Conservation (phyloP, 2,329 filamentous ascomycete species). For the Phialophora tarda region DNA sequence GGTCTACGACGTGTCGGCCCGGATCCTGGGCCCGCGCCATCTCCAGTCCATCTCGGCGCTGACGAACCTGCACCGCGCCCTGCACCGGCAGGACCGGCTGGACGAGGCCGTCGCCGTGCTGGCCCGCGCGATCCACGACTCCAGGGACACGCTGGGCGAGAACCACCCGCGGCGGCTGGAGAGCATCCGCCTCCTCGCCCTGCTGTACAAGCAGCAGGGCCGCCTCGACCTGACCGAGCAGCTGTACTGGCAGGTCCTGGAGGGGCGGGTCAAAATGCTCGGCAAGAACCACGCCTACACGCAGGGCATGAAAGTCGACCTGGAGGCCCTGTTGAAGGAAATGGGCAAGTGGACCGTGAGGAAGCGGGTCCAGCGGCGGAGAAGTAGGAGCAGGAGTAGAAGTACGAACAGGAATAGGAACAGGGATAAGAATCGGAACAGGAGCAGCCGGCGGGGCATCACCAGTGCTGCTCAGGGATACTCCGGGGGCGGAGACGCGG, state of each 20-base stretch:
- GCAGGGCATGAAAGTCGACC: conserved; percentile 29
- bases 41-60: conserved; percentile 36
- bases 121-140: conserved; percentile 32
- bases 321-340: conserved; percentile 27
- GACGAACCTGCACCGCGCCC: conserved; percentile 30
- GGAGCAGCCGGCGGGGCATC: not conserved
- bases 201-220: conserved; percentile 26
- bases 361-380: not conserved
- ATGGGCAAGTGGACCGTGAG: conserved; percentile 29
- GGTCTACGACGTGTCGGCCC: conserved; percentile 30
- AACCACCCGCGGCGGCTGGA: conserved; percentile 37
- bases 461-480: no score
- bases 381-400: not conserved
- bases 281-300: conserved; percentile 34
- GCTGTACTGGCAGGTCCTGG: conserved; percentile 35
- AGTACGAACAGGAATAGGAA: not conserved
- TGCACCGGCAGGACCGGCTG: conserved; percentile 29
- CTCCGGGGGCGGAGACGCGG: not conserved
- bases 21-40: conserved; percentile 28
- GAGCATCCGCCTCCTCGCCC: conserved; percentile 26
- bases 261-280: conserved; percentile 36
- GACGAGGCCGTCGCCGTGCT: conserved; percentile 34
- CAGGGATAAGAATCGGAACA: no score
- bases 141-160: conserved; percentile 32
- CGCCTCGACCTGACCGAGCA: conserved; percentile 22